A percentile compares a stretch with the other conserved stretches of the same genome.
These are phyloP conservation scores for Starmerella riodocensis DNA, from an alignment of 805 yeast genomes.

Conservation along the genomic window DNA sequence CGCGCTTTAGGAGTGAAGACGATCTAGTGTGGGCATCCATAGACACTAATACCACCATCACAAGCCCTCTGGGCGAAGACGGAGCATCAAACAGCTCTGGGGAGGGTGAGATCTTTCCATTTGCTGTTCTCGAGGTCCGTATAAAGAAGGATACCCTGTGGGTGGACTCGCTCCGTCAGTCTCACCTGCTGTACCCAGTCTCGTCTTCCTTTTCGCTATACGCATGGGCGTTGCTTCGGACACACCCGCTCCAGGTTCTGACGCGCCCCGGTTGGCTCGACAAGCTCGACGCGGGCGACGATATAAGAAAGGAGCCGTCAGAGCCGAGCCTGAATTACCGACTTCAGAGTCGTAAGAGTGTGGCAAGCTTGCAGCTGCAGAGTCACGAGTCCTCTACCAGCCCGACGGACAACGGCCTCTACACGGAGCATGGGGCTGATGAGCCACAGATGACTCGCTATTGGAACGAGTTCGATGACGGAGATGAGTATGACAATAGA, in stretches of 20 bases:
- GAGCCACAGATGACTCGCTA: constrained; percentile 28
- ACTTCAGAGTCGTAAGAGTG: background rate
- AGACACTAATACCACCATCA: constrained; percentile 23
- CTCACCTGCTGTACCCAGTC: constrained; percentile 39
- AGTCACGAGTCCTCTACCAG: background rate
- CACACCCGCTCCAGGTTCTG: constrained; percentile 25
- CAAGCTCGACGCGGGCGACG: constrained; percentile 26
- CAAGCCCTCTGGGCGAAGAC: background rate
- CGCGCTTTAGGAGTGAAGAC: constrained; percentile 16
- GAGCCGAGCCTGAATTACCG: background rate
- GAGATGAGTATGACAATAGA: constrained; percentile 32
- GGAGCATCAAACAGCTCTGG: background rate
- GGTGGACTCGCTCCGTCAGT: constrained; percentile 31
- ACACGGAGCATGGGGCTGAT: background rate
- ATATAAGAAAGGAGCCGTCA: constrained; percentile 32
- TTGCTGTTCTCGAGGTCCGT: constrained; percentile 37
- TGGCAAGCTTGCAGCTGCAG: background rate
- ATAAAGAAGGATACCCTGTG: constrained; percentile 30
- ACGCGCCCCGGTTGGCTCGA: constrained; percentile 32
- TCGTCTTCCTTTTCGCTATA: constrained; percentile 30
- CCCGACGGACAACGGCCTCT: background rate
- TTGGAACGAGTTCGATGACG: constrained; percentile 61
- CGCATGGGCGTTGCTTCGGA: constrained; percentile 27
- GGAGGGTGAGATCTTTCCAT: constrained; percentile 32
- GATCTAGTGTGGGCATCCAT: constrained; percentile 29